Conservation (phyloP, 2,329 filamentous ascomycete genomes). For the Huntiella savannae region DNA sequence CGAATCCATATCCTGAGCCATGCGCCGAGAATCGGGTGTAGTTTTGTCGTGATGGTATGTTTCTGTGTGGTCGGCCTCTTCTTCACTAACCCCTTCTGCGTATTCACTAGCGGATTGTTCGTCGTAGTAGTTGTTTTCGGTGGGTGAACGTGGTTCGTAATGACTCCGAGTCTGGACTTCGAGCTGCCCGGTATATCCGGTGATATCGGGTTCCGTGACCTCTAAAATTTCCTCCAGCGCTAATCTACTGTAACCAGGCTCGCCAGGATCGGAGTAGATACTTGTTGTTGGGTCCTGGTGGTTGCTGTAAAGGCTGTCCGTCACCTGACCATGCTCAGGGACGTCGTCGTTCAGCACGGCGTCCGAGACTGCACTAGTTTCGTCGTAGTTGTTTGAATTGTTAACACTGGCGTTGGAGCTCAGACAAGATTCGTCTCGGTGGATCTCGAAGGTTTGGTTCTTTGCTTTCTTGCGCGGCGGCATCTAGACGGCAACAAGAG, state of each 20-base stretch:
- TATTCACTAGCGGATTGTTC: not conserved
- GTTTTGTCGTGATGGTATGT: not conserved
- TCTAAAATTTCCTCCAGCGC: conserved; percentile 8
- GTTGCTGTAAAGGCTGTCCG: not conserved
- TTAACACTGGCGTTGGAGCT: conserved; percentile 11
- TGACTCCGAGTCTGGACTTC: not conserved
- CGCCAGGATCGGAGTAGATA: conserved; percentile 8
- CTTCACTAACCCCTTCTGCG: not conserved
- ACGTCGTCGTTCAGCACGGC: not conserved
- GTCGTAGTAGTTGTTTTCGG: not conserved
- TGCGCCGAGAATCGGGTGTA: not conserved
- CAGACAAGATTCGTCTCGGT: conserved; percentile 11
- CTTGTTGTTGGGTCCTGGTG: conserved; percentile 4
- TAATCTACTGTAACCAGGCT: conserved; percentile 6
- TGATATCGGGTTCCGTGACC: conserved; percentile 6
- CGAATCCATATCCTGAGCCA: not conserved
- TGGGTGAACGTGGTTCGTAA: not conserved
- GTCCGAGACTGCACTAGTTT: not conserved
- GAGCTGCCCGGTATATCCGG: not conserved
- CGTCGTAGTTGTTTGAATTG: not conserved
- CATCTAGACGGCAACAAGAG: conserved; percentile 7
- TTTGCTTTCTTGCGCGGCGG: conserved; percentile 10
- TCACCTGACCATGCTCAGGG: not conserved
- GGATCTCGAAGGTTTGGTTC: conserved; percentile 9
- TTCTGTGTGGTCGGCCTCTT: not conserved